phyloP scores from a whole-genome alignment of 2,329 filamentous ascomycete species.

The Pseudogymnoascus pannorum region DNA sequence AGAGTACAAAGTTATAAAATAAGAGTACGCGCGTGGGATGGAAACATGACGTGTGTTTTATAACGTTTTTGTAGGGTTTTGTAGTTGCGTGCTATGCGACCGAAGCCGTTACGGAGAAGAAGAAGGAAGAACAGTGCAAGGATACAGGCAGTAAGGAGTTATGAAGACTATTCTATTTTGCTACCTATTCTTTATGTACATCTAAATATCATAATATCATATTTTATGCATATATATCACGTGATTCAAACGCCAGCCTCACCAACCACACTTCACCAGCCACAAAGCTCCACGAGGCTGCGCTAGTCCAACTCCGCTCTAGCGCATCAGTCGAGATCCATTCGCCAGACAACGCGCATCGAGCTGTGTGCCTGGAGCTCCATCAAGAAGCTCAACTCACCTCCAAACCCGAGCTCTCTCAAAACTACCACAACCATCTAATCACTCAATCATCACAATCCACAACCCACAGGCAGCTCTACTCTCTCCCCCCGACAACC shows the following conservation, averaged over 20 bases:
- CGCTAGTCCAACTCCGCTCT: neutral
- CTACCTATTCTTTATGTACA: neutral
- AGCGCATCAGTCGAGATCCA: neutral
- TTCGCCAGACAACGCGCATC: neutral
- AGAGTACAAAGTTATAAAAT: neutral
- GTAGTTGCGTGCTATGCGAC: neutral
- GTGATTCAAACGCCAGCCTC: constrained; percentile 10
- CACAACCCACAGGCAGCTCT: neutral
- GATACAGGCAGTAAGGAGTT: neutral
- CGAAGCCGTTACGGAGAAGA: neutral
- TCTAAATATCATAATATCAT: neutral
- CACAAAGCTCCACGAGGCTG: neutral
- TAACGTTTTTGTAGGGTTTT: neutral
- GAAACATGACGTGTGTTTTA: neutral
- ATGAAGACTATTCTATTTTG: neutral
- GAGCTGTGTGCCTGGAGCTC: constrained; percentile 2
- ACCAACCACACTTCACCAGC: constrained; percentile 13
- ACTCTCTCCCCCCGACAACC: neutral
- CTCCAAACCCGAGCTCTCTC: neutral
- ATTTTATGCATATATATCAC: neutral
- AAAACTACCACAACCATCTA: neutral
- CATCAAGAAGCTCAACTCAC: neutral
- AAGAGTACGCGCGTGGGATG: neutral
- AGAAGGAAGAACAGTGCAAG: neutral
- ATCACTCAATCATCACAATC: neutral